Evolutionary conservation across 768 basidiomycete genomes (phyloP).

Genomic region (Hygrophorus russula): DNA sequence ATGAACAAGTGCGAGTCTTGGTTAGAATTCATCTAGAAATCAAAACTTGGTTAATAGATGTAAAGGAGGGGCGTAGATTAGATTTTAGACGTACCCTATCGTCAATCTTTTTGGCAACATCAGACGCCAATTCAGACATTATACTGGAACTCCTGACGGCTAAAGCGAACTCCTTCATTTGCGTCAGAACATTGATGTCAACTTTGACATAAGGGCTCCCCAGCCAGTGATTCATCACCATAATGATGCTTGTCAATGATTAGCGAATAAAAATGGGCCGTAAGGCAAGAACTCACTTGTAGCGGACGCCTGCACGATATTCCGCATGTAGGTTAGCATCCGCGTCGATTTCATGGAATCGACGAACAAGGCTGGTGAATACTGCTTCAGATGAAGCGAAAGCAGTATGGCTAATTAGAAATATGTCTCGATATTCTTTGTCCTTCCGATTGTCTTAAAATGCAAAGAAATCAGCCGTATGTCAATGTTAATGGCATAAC

Average conservation of each 20-base stretch:
- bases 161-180: slow-evolving; percentile 25
- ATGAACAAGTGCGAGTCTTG: not conserved
- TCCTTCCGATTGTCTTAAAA: slow-evolving; percentile 20
- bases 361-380: slow-evolving; percentile 24
- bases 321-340: slow-evolving; percentile 12
- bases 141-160: slow-evolving; percentile 17
- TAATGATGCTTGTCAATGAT: slow-evolving; percentile 20
- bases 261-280: not conserved
- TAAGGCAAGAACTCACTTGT: slow-evolving; percentile 19
- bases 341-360: slow-evolving; percentile 24
- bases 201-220: slow-evolving; percentile 18
- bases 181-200: slow-evolving; percentile 19
- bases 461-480: not conserved
- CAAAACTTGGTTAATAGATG: not conserved
- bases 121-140: slow-evolving; percentile 22
- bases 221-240: slow-evolving; percentile 26
- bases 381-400: slow-evolving; percentile 31
- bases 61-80: not conserved
- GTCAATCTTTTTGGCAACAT: slow-evolving; percentile 20
- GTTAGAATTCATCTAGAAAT: not conserved
- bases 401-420: slow-evolving; percentile 30
- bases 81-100: slow-evolving; percentile 15
- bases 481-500: not conserved
- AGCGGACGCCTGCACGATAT: slow-evolving; percentile 20
- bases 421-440: slow-evolving; percentile 25